Evolutionary conservation across 108 stramenopile genomes (phyloP).

Genomic region (Phaeodactylum tricornutum): DNA sequence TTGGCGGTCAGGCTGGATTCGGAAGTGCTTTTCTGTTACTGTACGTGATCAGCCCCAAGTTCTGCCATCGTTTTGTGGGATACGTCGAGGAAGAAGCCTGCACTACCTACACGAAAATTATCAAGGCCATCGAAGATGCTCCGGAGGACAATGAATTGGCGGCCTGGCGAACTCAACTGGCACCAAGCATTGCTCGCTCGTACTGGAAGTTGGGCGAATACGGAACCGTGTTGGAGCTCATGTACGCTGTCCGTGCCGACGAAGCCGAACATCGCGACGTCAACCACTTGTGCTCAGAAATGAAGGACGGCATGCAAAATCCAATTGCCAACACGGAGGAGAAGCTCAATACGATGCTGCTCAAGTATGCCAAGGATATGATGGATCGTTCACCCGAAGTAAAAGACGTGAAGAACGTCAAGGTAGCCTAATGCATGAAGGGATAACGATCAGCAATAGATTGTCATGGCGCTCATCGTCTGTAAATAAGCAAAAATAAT

Average conservation of each 20-base stretch:
- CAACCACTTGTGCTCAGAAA: conserved; percentile 61
- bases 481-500: no score
- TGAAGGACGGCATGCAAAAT: conserved; percentile 49
- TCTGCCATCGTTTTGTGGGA: conserved; percentile 95
- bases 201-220: conserved; percentile 85
- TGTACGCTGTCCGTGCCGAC: conserved; percentile 88
- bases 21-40: conserved; percentile 62
- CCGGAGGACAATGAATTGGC: conserved; percentile 74
- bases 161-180: conserved; percentile 47
- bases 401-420: neutral
- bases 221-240: conserved; percentile 84
- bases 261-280: conserved; percentile 94
- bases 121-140: conserved; percentile 78
- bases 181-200: conserved; percentile 65
- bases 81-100: conserved; percentile 94
- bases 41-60: conserved; percentile 84
- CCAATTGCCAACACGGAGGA: conserved; percentile 57
- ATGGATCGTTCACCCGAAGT: conserved; percentile 27
- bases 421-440: no score
- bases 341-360: conserved; percentile 53
- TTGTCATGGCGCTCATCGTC: no score
- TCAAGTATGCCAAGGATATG: conserved; percentile 67
- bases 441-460: no score
- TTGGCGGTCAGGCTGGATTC: conserved; percentile 74
- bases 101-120: conserved; percentile 83